A percentile compares a stretch with the other conserved stretches of the same genome.
These are phyloP conservation scores for Trichosphaerium sp. DNA, from an alignment of 78 protist genomes.

Conservation along the genomic window DNA sequence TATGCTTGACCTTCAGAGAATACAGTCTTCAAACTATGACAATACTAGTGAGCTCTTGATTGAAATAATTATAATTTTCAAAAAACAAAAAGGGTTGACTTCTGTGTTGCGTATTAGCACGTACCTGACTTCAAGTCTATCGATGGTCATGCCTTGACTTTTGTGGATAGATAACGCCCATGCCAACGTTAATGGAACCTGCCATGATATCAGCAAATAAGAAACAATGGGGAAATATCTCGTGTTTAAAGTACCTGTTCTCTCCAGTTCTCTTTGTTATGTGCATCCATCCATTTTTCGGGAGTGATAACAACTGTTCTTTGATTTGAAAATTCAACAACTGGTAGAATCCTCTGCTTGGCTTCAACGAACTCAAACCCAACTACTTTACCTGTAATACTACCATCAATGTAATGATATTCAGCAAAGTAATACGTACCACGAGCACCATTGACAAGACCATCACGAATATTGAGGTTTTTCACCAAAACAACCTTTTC, in stretches of 20 bases:
- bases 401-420: no score
- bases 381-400: no score
- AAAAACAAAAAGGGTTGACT: no score
- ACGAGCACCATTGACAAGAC: slow-evolving; percentile 59
- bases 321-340: background rate
- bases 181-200: slow-evolving; percentile 79
- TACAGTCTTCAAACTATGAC: slow-evolving; percentile 17
- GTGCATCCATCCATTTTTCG: slow-evolving; percentile 7
- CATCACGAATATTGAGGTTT: slow-evolving; percentile 11
- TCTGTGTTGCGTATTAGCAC: no score
- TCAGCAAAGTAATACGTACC: no score
- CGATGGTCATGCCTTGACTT: slow-evolving; percentile 83
- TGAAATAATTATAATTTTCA: no score
- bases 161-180: slow-evolving; percentile 89
- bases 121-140: slow-evolving; percentile 37
- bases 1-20: slow-evolving; percentile 83
- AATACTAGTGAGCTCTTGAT: no score
- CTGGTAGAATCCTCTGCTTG: background rate
- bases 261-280: background rate
- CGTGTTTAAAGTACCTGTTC: background rate
- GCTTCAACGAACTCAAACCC: slow-evolving; percentile 18
- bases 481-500: slow-evolving; percentile 21
- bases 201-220: background rate
- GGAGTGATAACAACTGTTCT: background rate
- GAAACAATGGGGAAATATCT: background rate